Evolutionary conservation across 2,329 filamentous ascomycete species (phyloP).

Genomic region (Lachnellula subtilissima): DNA sequence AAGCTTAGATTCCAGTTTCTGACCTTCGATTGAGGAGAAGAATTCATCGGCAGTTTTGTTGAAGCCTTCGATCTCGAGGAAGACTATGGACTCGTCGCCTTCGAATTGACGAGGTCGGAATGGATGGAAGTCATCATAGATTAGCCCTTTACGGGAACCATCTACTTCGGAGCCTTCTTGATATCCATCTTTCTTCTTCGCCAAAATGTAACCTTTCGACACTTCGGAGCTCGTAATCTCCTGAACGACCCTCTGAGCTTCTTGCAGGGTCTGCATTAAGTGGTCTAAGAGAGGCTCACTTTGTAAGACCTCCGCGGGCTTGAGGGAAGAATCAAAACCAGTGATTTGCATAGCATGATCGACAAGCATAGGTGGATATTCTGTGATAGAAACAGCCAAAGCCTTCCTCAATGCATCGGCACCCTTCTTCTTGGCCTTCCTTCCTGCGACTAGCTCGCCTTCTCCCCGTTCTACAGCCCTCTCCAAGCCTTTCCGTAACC

Average conservation of each 20-base stretch:
- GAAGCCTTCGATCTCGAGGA: constrained; percentile 77
- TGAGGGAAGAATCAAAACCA: constrained; percentile 62
- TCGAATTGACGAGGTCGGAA: constrained; percentile 80
- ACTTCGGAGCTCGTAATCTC: constrained; percentile 61
- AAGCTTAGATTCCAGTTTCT: constrained; percentile 80
- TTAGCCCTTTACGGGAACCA: constrained; percentile 40
- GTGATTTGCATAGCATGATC: constrained; percentile 75
- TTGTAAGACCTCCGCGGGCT: constrained; percentile 65
- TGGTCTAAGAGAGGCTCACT: constrained; percentile 59
- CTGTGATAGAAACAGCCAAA: constrained; percentile 77
- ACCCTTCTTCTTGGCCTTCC: constrained; percentile 68
- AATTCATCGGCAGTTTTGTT: constrained; percentile 95
- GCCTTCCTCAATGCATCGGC: constrained; percentile 75
- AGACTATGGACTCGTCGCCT: constrained; percentile 56
- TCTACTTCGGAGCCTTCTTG: constrained; percentile 34
- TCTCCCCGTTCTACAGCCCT: constrained; percentile 58
- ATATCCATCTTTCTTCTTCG: constrained; percentile 49
- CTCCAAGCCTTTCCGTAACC: constrained; percentile 65
- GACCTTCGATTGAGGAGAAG: constrained; percentile 92
- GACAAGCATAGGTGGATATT: constrained; percentile 80
- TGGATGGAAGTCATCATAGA: constrained; percentile 95
- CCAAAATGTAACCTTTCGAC: constrained; percentile 83
- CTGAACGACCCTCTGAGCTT: constrained; percentile 65
- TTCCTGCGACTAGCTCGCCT: constrained; percentile 45
- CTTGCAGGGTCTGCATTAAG: constrained; percentile 62